Evolutionary conservation across 73 alveolate species (phyloP).

Genomic region (Loxodes magnus): DNA sequence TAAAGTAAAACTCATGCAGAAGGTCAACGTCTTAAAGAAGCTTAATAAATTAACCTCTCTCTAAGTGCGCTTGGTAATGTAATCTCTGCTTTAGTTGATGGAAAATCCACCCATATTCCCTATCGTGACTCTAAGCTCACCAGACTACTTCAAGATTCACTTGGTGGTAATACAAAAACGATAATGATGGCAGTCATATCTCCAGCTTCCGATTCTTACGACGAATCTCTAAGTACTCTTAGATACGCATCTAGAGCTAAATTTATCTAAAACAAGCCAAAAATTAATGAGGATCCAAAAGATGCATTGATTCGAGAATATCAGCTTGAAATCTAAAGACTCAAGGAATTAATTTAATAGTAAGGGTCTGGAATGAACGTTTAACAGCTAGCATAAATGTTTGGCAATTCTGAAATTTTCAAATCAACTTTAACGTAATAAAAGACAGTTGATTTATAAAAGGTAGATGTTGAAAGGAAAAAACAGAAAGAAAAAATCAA

Average conservation of each 20-base stretch:
- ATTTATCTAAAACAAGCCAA: slow-evolving; percentile 72
- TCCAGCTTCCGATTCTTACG: slow-evolving; percentile 79
- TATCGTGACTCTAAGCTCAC: slow-evolving; percentile 78
- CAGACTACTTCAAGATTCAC: slow-evolving; percentile 59
- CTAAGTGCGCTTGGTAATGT: slow-evolving; percentile 86
- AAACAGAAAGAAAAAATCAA: not conserved
- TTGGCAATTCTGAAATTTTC: not conserved
- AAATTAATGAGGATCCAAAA: slow-evolving; percentile 82
- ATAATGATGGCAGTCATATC: slow-evolving; percentile 81
- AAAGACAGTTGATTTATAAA: not conserved
- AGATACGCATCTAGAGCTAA: slow-evolving; percentile 81
- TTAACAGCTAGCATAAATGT: slow-evolving; percentile 20
- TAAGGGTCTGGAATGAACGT: no score
- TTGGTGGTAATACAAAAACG: slow-evolving; percentile 84
- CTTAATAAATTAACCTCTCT: slow-evolving; percentile 69
- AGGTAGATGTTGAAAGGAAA: not conserved
- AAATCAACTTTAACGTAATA: not conserved
- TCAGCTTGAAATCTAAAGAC: slow-evolving; percentile 67
- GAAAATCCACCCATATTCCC: slow-evolving; percentile 62
- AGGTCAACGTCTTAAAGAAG: slow-evolving; percentile 86
- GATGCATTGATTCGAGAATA: slow-evolving; percentile 69
- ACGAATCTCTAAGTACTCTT: slow-evolving; percentile 71
- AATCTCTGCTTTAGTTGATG: slow-evolving; percentile 70
- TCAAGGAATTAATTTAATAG: slow-evolving; percentile 44
- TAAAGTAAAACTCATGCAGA: slow-evolving; percentile 81